These are phyloP conservation scores for Neurospora cerealis DNA, from an alignment of 495 filamentous ascomycete genomes.

Conservation along the genomic window DNA sequence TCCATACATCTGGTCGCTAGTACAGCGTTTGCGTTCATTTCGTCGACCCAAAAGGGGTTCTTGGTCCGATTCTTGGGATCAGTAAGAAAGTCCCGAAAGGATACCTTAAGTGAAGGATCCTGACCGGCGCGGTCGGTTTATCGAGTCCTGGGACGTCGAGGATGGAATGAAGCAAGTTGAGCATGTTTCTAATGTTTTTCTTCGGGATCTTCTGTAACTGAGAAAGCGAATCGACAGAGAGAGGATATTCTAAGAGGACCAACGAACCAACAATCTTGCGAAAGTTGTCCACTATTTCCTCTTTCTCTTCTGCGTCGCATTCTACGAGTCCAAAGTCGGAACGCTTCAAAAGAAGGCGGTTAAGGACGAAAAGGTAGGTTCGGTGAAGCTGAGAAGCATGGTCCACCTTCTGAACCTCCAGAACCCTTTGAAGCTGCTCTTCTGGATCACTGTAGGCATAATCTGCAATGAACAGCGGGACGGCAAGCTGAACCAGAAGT, in stretches of 20 bases:
- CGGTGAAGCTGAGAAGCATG: constrained; percentile 19
- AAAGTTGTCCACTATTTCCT: not conserved
- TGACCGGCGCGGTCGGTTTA: not conserved
- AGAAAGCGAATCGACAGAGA: constrained; percentile 1
- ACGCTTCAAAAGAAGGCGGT: constrained; percentile 12
- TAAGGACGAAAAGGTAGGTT: constrained; percentile 25
- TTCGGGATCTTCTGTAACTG: constrained; percentile 6
- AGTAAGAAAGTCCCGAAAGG: not conserved
- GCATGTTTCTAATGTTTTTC: constrained; percentile 3
- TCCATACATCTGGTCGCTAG: not conserved
- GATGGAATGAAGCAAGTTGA: constrained; percentile 22
- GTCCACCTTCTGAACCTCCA: constrained; percentile 14
- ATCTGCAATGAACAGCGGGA: constrained; percentile 27
- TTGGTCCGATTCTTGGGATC: not conserved
- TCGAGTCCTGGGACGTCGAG: constrained; percentile 9
- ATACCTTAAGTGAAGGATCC: not conserved
- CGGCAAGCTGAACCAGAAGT: constrained; percentile 26
- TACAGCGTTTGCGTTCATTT: not conserved
- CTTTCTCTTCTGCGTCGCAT: not conserved
- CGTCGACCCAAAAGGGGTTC: not conserved
- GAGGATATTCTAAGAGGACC: constrained; percentile 13
- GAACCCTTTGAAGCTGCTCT: constrained; percentile 17
- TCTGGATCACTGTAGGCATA: constrained; percentile 9
- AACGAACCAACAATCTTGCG: constrained; percentile 22
- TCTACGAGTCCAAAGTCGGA: not conserved